Percentiles rank a stretch among this genome's conserved stretches.
Conservation (phyloP, 2,329 filamentous ascomycete species). For the Pseudogymnoascus sp. region DNA sequence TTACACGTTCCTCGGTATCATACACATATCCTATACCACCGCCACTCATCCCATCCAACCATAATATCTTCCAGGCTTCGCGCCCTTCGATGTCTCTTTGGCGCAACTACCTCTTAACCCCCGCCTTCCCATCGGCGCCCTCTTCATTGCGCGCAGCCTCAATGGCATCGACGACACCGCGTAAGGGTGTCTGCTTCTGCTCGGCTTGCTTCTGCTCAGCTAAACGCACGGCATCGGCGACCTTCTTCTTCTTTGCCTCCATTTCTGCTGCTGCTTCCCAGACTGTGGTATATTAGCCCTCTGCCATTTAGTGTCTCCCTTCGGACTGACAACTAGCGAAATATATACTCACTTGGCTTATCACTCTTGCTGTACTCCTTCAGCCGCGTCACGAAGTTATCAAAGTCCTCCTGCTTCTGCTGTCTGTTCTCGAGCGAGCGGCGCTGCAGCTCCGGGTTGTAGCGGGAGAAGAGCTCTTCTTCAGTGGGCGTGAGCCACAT, state of each 20-base stretch:
- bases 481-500: conserved; percentile 75
- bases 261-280: conserved; percentile 39
- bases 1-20: not conserved
- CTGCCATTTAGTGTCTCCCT: not conserved
- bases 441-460: conserved; percentile 91
- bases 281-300: conserved; percentile 27
- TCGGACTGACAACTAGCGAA: not conserved
- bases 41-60: not conserved
- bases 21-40: not conserved
- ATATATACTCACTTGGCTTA: conserved; percentile 66
- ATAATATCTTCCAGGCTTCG: not conserved
- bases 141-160: not conserved
- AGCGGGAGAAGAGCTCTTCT: conserved; percentile 84
- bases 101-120: not conserved
- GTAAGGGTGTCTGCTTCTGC: not conserved
- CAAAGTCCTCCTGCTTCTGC: conserved; percentile 74
- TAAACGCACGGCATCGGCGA: not conserved
- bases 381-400: conserved; percentile 73
- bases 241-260: conserved; percentile 29
- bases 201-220: not conserved
- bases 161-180: not conserved
- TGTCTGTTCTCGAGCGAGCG: conserved; percentile 72
- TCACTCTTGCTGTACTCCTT: conserved; percentile 88
- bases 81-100: not conserved
- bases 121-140: not conserved